Evolutionary conservation across 164 flowering plant species (phyloP), one percentile per base, ranked within the genome.

Genomic region (Litsea cubeba): DNA sequence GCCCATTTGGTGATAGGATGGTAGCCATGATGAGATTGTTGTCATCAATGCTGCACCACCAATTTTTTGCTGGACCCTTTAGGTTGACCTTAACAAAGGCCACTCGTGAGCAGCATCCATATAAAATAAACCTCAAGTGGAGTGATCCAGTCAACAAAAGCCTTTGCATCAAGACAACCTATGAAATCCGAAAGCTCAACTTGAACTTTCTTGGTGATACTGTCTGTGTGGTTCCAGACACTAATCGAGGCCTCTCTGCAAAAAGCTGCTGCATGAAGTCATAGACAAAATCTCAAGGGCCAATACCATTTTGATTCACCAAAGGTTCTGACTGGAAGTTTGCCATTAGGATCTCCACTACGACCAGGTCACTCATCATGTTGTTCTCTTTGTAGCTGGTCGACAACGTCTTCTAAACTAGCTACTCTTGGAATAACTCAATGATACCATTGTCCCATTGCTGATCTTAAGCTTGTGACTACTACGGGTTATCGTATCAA

Each of bases 31-130:
- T 60, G 63, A 60, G n/a, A 60, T 60, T 17, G 3, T 60, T 60
- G 63, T 60, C 63, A 5, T 60, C 63, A 60, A n/a, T 60, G 24
- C 63, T 60, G n/a, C 63, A 60, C 63, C 24, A 0, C 63, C 17
- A 60, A 23, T 18, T 60, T 60, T 23, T 60, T 60, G 23, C 23
- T 60, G 1, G 63, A 23, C 63, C 63, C 1, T 60, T 60, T 60
- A n/a, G 63, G 23, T 60, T 60, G 63, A n/a, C 23, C 63, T 60
- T 60, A 23, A 60, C 63, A 60, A 60, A n/a, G n/a, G 63, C 63
- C 63, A 60, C 63, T 60, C 23, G 63, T 60, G 63, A 23, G 23
- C n/a, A 60, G n/a, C 63, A 7, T 60, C n/a, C 24, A 60, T 60
- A 23, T 60, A 60, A 60, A 60, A 17, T 60, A n/a, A 60, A n/a